Base-by-base conservation (phyloP, 148 eudicot genomes). In the Vaccinium macrocarpon region DNA sequence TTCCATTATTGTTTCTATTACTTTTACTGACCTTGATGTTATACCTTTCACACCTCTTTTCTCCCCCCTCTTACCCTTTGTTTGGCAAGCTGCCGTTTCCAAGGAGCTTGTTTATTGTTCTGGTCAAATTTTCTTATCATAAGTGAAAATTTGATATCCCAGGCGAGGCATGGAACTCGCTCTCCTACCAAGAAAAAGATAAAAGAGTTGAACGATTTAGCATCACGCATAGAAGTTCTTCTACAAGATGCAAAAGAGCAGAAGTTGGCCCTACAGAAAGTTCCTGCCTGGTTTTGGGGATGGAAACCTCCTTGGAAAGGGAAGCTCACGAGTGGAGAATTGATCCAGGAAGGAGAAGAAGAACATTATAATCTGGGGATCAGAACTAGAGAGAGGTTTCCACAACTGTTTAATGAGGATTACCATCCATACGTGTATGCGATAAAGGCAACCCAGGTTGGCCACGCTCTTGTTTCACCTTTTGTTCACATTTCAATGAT, bases 121-220 rank as follows among this genome's bases (percentile, higher is more conserved):
- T 70, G 29, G 21, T 74, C 27, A 48, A 61, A 16, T 74, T 29
- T 50, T 21, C 71, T 53, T 52, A 49, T 78, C 18, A 21, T 62
- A 16, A 57, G 42, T n/a, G 57, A 84, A 49, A 57, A 15, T 61
- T 88, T 85, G 23, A 42, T 74, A 77, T 86, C 10, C 81, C 88
- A 97, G 99, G 98, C 98, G 78, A 90, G 99, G 84, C 99, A 97
- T 88, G 99, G 99, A 82, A 95, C 99, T 66, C 92, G 98, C 84
- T 92, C 99, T 81, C 99, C 99, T 66, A 97, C 99, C 23, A 97
- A 92, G 95, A 95, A 94, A 85, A 91, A 89, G 85, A 81, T 92
- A 85, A 92, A 82, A 89, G 94, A 90, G 84, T 81, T 97, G 51
- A 93, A 95, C 49, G 87, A 86, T 84, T 83, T 97, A 87, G 90